Evolutionary conservation across 257 asterid genomes (phyloP).

Genomic region (Solanum gracilifrons): DNA sequence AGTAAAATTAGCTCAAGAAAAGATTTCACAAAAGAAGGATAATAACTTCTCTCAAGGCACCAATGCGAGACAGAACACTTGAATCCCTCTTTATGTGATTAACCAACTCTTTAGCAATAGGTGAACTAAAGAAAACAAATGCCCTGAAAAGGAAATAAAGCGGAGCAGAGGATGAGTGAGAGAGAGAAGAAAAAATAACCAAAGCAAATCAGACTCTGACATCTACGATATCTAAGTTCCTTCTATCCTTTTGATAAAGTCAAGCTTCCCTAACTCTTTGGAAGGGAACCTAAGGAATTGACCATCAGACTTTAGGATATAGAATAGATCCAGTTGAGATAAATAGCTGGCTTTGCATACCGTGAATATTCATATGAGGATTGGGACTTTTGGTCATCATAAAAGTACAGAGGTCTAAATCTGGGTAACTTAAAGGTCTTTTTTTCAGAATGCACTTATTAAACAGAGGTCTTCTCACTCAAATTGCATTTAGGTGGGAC

Average conservation of each 20-base stretch:
- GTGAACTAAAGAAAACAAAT: constrained; percentile 92
- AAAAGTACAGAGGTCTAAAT: background rate
- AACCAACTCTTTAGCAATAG: constrained; percentile 77
- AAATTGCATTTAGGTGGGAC: background rate
- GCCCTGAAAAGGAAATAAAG: constrained; percentile 44
- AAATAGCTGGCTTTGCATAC: background rate
- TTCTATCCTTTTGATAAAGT: background rate
- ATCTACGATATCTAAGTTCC: background rate
- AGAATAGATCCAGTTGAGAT: background rate
- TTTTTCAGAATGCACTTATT: background rate
- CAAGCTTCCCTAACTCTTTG: background rate
- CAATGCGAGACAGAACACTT: constrained; percentile 86
- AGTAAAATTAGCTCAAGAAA: constrained; percentile 10
- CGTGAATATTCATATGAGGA: background rate
- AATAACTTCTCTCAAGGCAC: constrained; percentile 92
- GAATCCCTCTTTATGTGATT: constrained; percentile 68
- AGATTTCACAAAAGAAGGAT: background rate
- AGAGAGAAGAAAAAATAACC: background rate
- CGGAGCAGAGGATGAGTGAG: background rate
- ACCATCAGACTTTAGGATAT: background rate
- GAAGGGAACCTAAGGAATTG: background rate
- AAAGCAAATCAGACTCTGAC: background rate
- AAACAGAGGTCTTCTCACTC: background rate
- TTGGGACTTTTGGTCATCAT: background rate
- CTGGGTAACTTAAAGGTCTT: background rate